Evolutionary conservation across 2,329 filamentous ascomycete species (phyloP), one percentile per base, ranked within the genome.

Genomic region (Epichloe bromicola): DNA sequence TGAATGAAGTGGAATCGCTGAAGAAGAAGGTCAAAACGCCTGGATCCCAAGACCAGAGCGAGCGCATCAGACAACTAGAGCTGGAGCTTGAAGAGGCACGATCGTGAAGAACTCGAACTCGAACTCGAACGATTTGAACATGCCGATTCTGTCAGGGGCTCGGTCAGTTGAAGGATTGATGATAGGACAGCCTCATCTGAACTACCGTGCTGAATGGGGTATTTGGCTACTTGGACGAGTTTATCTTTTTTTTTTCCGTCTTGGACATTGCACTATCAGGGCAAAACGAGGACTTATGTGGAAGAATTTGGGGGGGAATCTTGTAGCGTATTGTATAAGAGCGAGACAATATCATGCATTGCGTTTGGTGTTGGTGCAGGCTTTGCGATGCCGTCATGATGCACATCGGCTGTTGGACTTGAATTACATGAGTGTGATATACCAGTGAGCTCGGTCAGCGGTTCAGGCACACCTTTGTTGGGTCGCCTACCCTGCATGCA

Each of bases 1-100:
- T 85, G 3, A 68, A 72, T 33, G 87, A 94, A 66, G 83, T 95
- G 14, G 88, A 93, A 63, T 76, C 78, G 15, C 74, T 96, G 59
- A 95, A 94, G 78, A 80, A 80, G 67, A 85, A 82, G 66, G 75
- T 90, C 53, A 79, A 78, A 38, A 59, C 54, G 33, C 33, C 65
- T 1, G 65, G 67, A 19, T 71, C 73, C 14, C 73, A 77, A 59
- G 80, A 83, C 61, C 80, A 85, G 72, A 83, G 74, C 64, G 80
- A 85, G 68, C 73, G 80, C 47, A 85, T 85, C 61, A 70, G 81
- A 56, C 80, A 83, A 65, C 64, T 85, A 53, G 82, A 85, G 68
- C 70, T 85, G 48, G 82, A 85, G 66, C 68, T 85, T 38, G 82
- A 85, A 63, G 77, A 78, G 63, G 73, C 78, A 20, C 71, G 78